phyloP scores from a whole-genome alignment of 306 rosid species.

The Malus fusca region DNA sequence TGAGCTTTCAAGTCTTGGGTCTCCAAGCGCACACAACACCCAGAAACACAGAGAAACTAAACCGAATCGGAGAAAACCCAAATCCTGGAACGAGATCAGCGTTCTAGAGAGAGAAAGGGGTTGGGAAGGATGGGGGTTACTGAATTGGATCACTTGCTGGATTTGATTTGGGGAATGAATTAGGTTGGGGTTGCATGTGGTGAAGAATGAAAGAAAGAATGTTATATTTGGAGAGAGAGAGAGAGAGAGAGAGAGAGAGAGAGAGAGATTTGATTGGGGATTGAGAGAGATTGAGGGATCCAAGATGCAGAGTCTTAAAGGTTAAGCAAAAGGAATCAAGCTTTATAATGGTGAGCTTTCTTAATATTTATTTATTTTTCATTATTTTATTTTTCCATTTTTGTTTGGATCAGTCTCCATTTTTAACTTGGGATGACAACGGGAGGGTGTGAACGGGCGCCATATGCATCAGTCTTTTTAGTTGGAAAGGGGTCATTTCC shows the following conservation, averaged over 20 bases:
- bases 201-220: background rate
- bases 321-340: slow-evolving; percentile 24
- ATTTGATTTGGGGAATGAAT: background rate
- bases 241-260: background rate
- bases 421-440: too few relatives aligned
- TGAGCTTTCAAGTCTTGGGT: slow-evolving; percentile 9
- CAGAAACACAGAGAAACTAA: background rate
- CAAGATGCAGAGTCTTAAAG: slow-evolving; percentile 22
- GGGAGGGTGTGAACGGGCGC: too few relatives aligned
- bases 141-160: background rate
- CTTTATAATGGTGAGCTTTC: background rate
- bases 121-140: background rate
- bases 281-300: background rate
- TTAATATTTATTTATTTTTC: background rate
- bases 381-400: too few relatives aligned
- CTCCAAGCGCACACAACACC: background rate
- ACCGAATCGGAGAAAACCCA: background rate
- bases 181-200: slow-evolving; percentile 7
- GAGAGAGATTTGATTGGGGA: background rate
- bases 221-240: slow-evolving; percentile 1
- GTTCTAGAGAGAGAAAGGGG: background rate
- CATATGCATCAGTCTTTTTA: too few relatives aligned
- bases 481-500: fast-evolving
- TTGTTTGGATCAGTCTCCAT: too few relatives aligned
- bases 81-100: background rate